Conservation (phyloP, 2,329 filamentous ascomycete genomes). For the Pyrenochaeta sp. region DNA sequence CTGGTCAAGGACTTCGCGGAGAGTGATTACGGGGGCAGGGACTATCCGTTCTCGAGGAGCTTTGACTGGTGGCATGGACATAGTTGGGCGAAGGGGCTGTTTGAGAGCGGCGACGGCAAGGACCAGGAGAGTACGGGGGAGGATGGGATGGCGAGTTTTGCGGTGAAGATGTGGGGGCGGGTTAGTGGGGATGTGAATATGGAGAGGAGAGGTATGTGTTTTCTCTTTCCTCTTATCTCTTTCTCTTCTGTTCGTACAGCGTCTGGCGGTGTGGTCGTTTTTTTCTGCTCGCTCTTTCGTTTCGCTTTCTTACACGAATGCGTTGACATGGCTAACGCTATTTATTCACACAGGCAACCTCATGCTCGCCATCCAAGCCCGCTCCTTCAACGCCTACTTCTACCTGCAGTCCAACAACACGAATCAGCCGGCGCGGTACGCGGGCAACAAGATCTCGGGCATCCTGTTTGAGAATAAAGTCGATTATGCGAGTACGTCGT, state of each 20-base stretch:
- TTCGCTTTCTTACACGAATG: too few relatives aligned
- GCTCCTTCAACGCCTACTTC: conserved; percentile 81
- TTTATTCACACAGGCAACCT: conserved; percentile 66
- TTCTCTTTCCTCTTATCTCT: too few relatives aligned
- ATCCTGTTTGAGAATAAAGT: conserved; percentile 93
- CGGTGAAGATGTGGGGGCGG: conserved; percentile 91
- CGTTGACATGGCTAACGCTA: too few relatives aligned
- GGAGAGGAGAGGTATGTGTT: conserved; percentile 68
- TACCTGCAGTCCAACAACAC: conserved; percentile 75
- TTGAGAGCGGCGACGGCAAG: conserved; percentile 75
- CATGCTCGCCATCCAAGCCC: conserved; percentile 79
- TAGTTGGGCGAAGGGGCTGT: conserved; percentile 87
- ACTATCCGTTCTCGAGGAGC: conserved; percentile 79
- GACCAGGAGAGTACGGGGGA: conserved; percentile 90
- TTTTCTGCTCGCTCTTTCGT: too few relatives aligned
- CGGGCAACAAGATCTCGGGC: conserved; percentile 75
- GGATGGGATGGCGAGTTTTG: conserved; percentile 86
- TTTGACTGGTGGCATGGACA: conserved; percentile 98
- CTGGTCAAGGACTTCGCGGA: conserved; percentile 87
- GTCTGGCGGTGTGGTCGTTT: too few relatives aligned
- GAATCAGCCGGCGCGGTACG: conserved; percentile 77
- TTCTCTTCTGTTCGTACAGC: too few relatives aligned
- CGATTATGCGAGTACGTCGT: conserved; percentile 87
- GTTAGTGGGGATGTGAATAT: conserved; percentile 78
- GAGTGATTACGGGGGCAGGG: conserved; percentile 68